These are phyloP conservation scores for Clathrospora elynae DNA, from an alignment of 2,329 filamentous ascomycete genomes.

Conservation along the genomic window DNA sequence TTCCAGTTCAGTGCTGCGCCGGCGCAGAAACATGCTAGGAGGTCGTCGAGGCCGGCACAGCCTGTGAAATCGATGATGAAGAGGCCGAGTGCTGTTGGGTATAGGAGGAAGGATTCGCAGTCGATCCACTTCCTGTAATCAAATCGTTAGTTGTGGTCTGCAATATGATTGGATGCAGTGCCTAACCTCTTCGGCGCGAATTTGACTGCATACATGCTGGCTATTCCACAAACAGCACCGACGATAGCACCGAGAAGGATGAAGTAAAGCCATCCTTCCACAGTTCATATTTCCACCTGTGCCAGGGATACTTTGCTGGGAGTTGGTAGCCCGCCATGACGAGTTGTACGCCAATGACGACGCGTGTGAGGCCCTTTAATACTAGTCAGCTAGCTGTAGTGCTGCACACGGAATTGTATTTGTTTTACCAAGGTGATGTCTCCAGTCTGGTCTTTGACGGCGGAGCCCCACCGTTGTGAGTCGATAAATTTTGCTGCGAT, in stretches of 20 bases:
- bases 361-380: slow-evolving; percentile 56
- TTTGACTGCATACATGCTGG: slow-evolving; percentile 55
- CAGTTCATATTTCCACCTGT: slow-evolving; percentile 63
- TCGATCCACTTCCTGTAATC: slow-evolving; percentile 55
- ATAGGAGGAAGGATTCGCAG: slow-evolving; percentile 59
- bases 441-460: slow-evolving; percentile 40
- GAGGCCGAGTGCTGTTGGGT: slow-evolving; percentile 54
- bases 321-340: slow-evolving; percentile 67
- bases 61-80: slow-evolving; percentile 65
- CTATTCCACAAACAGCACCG: slow-evolving; percentile 58
- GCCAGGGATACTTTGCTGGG: slow-evolving; percentile 63
- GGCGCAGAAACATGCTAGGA: slow-evolving; percentile 65
- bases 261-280: slow-evolving; percentile 66
- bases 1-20: slow-evolving; percentile 67
- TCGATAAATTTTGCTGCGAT: slow-evolving; percentile 60
- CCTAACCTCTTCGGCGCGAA: slow-evolving; percentile 47
- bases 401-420: not conserved
- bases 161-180: no score
- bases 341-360: slow-evolving; percentile 67
- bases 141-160: not conserved
- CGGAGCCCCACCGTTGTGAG: slow-evolving; percentile 47
- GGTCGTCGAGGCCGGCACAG: slow-evolving; percentile 62
- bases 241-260: slow-evolving; percentile 60
- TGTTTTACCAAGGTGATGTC: slow-evolving; percentile 51
- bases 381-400: not conserved